Percentiles rank a stretch among this genome's conserved stretches.
These are phyloP conservation scores for Yarrowia galli DNA, from an alignment of 1,139 yeast species.

Conservation along the genomic window DNA sequence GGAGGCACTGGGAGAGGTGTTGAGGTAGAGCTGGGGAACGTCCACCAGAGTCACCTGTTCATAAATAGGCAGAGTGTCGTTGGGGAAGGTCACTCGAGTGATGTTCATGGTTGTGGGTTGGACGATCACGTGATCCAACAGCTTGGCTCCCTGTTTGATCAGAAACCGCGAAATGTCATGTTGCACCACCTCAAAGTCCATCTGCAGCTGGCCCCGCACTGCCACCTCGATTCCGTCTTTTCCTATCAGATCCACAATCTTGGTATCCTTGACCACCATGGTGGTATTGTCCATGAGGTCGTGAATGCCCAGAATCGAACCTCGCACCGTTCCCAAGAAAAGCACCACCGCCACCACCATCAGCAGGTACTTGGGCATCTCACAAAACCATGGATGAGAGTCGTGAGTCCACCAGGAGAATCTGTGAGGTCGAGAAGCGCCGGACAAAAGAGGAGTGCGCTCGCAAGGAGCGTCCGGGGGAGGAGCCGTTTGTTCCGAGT, in stretches of 20 bases:
- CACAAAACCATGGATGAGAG: slow-evolving; percentile 30
- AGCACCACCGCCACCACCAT: slow-evolving; percentile 20
- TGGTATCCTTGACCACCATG: slow-evolving; percentile 24
- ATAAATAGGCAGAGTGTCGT: not conserved
- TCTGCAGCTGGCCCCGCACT: slow-evolving; percentile 14
- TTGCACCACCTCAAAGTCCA: slow-evolving; percentile 5
- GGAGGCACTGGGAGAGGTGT: slow-evolving; percentile 4
- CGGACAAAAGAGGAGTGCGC: slow-evolving; percentile 13
- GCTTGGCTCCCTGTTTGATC: slow-evolving; percentile 17
- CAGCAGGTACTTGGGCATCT: slow-evolving; percentile 30
- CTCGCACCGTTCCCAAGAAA: slow-evolving; percentile 23
- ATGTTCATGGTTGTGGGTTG: slow-evolving; percentile 24
- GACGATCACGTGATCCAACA: slow-evolving; percentile 12
- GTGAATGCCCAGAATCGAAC: slow-evolving; percentile 21
- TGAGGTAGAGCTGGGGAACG: slow-evolving; percentile 1
- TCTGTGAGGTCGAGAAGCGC: slow-evolving; percentile 4
- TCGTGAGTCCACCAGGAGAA: slow-evolving; percentile 36
- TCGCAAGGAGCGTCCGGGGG: slow-evolving; percentile 17
- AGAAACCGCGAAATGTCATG: slow-evolving; percentile 19
- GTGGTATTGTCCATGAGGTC: slow-evolving; percentile 13
- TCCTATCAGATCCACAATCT: slow-evolving; percentile 23
- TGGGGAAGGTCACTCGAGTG: slow-evolving; percentile 12
- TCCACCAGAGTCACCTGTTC: slow-evolving; percentile 32
- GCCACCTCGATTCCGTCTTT: slow-evolving; percentile 35
- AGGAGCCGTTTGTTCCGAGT: not conserved